Conservation (phyloP, 1,284 basidiomycete genomes). For the Ganoderma sp. region DNA sequence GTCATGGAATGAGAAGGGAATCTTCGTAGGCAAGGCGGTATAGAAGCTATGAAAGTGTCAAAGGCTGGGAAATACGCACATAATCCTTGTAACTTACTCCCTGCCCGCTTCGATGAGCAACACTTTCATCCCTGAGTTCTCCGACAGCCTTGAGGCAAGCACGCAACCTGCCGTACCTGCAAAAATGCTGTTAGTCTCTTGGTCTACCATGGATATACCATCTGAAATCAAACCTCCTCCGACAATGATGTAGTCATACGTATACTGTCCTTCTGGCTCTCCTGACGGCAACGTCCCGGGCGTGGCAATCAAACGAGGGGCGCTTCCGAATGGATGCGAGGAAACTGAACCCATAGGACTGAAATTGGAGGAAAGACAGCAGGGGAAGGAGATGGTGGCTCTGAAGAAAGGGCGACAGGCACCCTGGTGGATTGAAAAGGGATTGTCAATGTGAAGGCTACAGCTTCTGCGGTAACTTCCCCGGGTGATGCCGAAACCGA, state of each 20-base stretch:
- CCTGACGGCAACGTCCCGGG: background rate
- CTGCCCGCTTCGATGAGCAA: slow-evolving; percentile 14
- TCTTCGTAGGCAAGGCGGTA: background rate
- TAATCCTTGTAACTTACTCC: background rate
- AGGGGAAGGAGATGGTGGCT: background rate
- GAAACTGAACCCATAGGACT: background rate
- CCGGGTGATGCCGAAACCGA: background rate
- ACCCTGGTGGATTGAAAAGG: background rate
- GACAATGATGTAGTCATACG: slow-evolving; percentile 4
- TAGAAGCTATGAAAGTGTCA: background rate
- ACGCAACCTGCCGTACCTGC: slow-evolving; percentile 24
- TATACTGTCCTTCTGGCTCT: background rate
- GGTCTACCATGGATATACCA: background rate
- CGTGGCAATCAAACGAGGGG: background rate
- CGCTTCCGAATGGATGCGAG: background rate
- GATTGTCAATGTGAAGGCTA: background rate
- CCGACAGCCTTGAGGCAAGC: slow-evolving; percentile 18
- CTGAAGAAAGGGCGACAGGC: background rate
- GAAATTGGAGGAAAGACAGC: background rate
- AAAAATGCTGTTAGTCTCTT: background rate
- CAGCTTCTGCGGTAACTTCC: background rate
- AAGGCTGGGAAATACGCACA: background rate
- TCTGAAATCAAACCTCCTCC: background rate
- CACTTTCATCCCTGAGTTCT: slow-evolving; percentile 3
- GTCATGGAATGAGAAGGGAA: background rate